Conservation (phyloP, 1,284 basidiomycete genomes). For the Papiliotrema nemorosa region DNA sequence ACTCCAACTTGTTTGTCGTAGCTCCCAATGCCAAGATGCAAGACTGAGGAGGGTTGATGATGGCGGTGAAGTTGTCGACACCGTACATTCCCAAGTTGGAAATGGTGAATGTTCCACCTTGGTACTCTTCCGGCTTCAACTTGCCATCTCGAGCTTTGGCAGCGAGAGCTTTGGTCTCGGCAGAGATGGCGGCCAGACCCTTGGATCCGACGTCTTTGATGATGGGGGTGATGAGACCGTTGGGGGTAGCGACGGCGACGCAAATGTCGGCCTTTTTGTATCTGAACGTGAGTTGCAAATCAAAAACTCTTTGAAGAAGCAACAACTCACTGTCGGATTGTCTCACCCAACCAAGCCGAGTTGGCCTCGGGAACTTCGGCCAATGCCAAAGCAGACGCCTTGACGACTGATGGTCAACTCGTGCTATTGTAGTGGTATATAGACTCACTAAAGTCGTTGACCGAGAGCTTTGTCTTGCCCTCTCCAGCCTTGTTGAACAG, state of each 20-base stretch:
- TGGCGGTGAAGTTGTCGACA: constrained; percentile 92
- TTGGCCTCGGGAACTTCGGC: constrained; percentile 96
- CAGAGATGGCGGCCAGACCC: constrained; percentile 87
- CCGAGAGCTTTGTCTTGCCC: constrained; percentile 79
- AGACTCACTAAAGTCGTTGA: constrained; percentile 80
- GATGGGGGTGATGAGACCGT: constrained; percentile 96
- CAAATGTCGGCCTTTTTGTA: constrained; percentile 97
- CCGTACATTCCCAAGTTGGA: constrained; percentile 99
- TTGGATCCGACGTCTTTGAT: constrained; percentile 88
- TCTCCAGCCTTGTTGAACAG: constrained; percentile 89
- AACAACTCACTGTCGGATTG: constrained; percentile 85
- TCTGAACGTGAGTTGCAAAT: constrained; percentile 50
- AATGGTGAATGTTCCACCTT: constrained; percentile 98
- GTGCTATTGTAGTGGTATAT: not conserved
- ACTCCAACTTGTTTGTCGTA: constrained; percentile 81
- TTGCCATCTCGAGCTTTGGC: constrained; percentile 96
- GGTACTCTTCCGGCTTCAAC: constrained; percentile 92
- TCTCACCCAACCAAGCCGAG: constrained; percentile 95
- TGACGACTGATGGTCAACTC: constrained; percentile 59
- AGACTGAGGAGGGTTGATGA: constrained; percentile 98
- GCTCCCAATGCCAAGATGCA: constrained; percentile 95
- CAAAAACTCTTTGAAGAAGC: too few species aligned
- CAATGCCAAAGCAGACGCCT: constrained; percentile 86
- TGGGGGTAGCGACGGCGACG: constrained; percentile 93
- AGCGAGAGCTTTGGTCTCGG: constrained; percentile 87